Conservation (phyloP, 441 rosid genomes). For the Mallotus japonicus region DNA sequence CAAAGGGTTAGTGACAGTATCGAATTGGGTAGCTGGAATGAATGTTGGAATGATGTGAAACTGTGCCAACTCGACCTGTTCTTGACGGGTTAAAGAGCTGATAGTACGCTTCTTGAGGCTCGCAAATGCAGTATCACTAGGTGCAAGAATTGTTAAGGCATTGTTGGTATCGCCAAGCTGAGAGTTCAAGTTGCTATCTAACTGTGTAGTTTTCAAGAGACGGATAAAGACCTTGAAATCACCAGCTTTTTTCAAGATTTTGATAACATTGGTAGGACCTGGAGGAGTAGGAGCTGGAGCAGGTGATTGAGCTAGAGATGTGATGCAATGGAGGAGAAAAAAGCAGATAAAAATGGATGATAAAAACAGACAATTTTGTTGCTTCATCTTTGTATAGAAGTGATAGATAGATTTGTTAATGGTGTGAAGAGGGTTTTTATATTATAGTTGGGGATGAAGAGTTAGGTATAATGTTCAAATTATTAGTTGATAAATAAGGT, state of each 20-base stretch:
- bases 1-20: conserved; percentile 69
- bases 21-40: conserved; percentile 54
- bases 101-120: conserved; percentile 54
- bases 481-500: conserved; percentile 26
- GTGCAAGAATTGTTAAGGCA: conserved; percentile 73
- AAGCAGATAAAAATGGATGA: conserved; percentile 33
- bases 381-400: conserved; percentile 28
- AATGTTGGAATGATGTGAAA: conserved; percentile 61
- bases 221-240: conserved; percentile 54
- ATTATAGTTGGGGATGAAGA: conserved; percentile 10
- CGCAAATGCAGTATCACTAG: conserved; percentile 54
- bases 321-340: conserved; percentile 32
- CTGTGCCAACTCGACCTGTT: conserved; percentile 56
- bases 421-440: conserved; percentile 26
- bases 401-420: conserved; percentile 3
- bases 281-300: conserved; percentile 14
- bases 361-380: conserved; percentile 13
- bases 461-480: conserved; percentile 32
- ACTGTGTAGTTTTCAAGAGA: conserved; percentile 54
- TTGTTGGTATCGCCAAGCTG: conserved; percentile 65
- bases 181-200: conserved; percentile 48
- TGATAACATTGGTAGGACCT: conserved; percentile 60
- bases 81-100: conserved; percentile 35
- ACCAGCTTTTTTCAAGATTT: conserved; percentile 62
- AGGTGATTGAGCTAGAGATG: conserved; percentile 35